phyloP scores from a whole-genome alignment of 495 filamentous ascomycete genomes.

The Talaromyces proteolyticus region DNA sequence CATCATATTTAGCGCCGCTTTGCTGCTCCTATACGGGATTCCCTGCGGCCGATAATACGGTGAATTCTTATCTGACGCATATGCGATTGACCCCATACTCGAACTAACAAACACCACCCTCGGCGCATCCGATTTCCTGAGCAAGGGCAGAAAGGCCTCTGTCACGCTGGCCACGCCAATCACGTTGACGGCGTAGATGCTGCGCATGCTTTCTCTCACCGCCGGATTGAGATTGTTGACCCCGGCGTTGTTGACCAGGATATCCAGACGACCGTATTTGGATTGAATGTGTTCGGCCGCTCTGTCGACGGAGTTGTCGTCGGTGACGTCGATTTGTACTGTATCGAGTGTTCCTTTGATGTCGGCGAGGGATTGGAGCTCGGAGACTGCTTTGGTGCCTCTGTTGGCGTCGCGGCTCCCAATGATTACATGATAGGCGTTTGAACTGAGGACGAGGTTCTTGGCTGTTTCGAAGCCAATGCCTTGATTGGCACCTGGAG shows the following conservation, averaged over 20 bases:
- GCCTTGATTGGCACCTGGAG: slow-evolving; percentile 25
- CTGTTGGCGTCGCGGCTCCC: slow-evolving; percentile 18
- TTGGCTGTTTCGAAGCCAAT: slow-evolving; percentile 22
- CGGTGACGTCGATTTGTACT: slow-evolving; percentile 20
- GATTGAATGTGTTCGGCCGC: slow-evolving; percentile 14
- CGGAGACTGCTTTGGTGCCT: slow-evolving; percentile 14
- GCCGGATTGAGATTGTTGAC: slow-evolving; percentile 9
- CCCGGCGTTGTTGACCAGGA: slow-evolving; percentile 31
- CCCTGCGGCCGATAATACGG: slow-evolving; percentile 11
- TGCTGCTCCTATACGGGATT: slow-evolving; percentile 31
- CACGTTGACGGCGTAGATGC: slow-evolving; percentile 31
- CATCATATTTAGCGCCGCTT: slow-evolving; percentile 39
- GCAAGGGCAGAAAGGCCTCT: slow-evolving; percentile 31
- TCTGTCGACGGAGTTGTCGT: slow-evolving; percentile 21
- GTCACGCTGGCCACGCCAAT: slow-evolving; percentile 26
- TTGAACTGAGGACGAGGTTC: slow-evolving; percentile 11
- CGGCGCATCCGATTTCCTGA: slow-evolving; percentile 24
- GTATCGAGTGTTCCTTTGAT: slow-evolving; percentile 16
- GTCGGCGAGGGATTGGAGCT: slow-evolving; percentile 8
- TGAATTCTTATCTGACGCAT: slow-evolving; percentile 19
- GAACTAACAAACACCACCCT: slow-evolving; percentile 35
- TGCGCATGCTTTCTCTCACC: slow-evolving; percentile 17
- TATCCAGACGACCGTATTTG: slow-evolving; percentile 21
- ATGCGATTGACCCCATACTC: slow-evolving; percentile 24
- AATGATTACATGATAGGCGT: slow-evolving; percentile 21